These are phyloP conservation scores for Thalassiosira delicatula DNA, from an alignment of 352 stramenopile species.

Conservation along the genomic window DNA sequence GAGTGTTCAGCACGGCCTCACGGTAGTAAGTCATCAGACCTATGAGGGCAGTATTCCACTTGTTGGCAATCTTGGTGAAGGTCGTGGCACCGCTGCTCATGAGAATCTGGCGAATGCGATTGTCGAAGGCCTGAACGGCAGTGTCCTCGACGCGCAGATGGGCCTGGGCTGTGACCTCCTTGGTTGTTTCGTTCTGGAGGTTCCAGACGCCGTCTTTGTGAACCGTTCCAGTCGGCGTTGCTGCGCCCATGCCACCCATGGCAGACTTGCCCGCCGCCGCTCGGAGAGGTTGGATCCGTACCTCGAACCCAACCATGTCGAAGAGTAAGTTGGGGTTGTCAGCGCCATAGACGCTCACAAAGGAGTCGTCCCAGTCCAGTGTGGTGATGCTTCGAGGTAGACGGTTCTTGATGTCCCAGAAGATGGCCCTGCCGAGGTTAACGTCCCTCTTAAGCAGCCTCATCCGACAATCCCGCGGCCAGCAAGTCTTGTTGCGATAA, in stretches of 20 bases:
- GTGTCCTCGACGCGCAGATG: constrained; percentile 95
- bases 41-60: constrained; percentile 88
- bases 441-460: constrained; percentile 99
- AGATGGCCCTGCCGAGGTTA: constrained; percentile 98
- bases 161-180: constrained; percentile 98
- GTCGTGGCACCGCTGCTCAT: constrained; percentile 99
- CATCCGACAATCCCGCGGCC: constrained; percentile 99
- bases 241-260: constrained; percentile 38
- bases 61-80: constrained; percentile 99
- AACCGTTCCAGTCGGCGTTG: constrained; percentile 86
- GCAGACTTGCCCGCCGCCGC: constrained; percentile 57
- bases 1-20: constrained; percentile 98
- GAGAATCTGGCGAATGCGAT: constrained; percentile 98
- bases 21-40: constrained; percentile 99
- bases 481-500: constrained; percentile 99
- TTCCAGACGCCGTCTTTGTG: constrained; percentile 99
- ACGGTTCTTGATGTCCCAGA: constrained; percentile 99
- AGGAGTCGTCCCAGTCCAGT: constrained; percentile 99
- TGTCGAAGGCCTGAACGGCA: constrained; percentile 96
- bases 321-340: constrained; percentile 99
- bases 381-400: constrained; percentile 97
- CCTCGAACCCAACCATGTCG: constrained; percentile 99
- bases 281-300: constrained; percentile 84
- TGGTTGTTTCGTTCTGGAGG: constrained; percentile 98
- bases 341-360: constrained; percentile 98